Evolutionary conservation across 495 filamentous ascomycete genomes (phyloP).

Genomic region (Aspergillus taichungensis): DNA sequence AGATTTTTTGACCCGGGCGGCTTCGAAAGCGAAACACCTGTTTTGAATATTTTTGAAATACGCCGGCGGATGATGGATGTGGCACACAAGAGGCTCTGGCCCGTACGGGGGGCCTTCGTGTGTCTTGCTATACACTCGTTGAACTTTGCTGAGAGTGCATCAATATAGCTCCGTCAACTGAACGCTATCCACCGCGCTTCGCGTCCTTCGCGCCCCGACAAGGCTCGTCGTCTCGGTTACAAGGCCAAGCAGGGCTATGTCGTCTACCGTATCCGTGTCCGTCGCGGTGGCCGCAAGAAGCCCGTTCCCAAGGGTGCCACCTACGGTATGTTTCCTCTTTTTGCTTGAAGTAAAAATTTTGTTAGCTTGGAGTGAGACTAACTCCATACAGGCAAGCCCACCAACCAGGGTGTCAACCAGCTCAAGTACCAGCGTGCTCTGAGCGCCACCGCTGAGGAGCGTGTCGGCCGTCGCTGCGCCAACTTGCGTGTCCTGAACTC

Average conservation of each 20-base stretch:
- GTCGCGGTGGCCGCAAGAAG: slow-evolving; percentile 94
- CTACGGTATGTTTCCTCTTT: slow-evolving; percentile 60
- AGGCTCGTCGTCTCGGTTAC: slow-evolving; percentile 99
- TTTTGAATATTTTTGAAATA: slow-evolving; percentile 16
- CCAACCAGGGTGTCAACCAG: slow-evolving; percentile 99
- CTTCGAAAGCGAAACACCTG: slow-evolving; percentile 14
- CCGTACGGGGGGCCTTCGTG: slow-evolving; percentile 17
- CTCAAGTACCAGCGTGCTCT: slow-evolving; percentile 99
- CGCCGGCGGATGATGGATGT: slow-evolving; percentile 36
- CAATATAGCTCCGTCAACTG: slow-evolving; percentile 97
- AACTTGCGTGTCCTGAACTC: slow-evolving; percentile 99
- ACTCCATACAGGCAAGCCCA: slow-evolving; percentile 73
- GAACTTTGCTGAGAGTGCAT: slow-evolving; percentile 99
- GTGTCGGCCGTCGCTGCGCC: slow-evolving; percentile 96
- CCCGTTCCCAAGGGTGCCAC: slow-evolving; percentile 97
- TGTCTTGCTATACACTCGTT: slow-evolving; percentile 97
- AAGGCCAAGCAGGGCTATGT: slow-evolving; percentile 99
- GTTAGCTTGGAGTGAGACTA: too few species aligned
- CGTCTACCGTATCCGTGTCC: slow-evolving; percentile 97
- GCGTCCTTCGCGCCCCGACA: slow-evolving; percentile 96
- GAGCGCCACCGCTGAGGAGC: slow-evolving; percentile 94
- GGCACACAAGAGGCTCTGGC: slow-evolving; percentile 30
- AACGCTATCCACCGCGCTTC: slow-evolving; percentile 99
- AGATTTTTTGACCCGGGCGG: slow-evolving; percentile 19
- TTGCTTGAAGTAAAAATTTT: too few species aligned